Percentiles rank a stretch among this genome's conserved stretches.
These are phyloP conservation scores for Geotrichum klebahnii DNA, from an alignment of 1,139 yeast genomes.

Conservation along the genomic window DNA sequence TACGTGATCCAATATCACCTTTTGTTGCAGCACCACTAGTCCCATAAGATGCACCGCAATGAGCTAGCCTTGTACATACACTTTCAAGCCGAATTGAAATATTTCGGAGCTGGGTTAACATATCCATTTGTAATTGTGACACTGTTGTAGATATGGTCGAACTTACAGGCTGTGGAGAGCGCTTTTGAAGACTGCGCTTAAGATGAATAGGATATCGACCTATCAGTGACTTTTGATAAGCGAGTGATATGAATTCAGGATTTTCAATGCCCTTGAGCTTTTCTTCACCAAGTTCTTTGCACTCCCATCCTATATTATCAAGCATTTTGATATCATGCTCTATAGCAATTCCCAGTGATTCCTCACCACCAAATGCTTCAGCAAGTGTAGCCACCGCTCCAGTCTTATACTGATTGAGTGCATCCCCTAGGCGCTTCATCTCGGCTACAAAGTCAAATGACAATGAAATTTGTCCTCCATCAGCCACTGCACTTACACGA, in stretches of 20 bases:
- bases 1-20: background rate
- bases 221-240: constrained; percentile 53
- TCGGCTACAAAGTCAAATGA: constrained; percentile 78
- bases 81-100: constrained; percentile 15
- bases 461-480: constrained; percentile 91
- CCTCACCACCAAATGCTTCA: constrained; percentile 61
- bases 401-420: constrained; percentile 40
- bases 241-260: constrained; percentile 78
- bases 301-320: constrained; percentile 63
- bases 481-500: constrained; percentile 89
- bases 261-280: constrained; percentile 92
- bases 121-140: constrained; percentile 12
- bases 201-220: constrained; percentile 20
- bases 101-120: constrained; percentile 6
- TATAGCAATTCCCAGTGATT: constrained; percentile 57
- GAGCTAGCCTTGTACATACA: constrained; percentile 10
- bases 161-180: constrained; percentile 6
- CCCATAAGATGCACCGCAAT: background rate
- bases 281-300: constrained; percentile 73
- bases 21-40: background rate
- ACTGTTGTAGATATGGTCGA: background rate
- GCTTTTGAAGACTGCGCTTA: constrained; percentile 8
- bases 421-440: constrained; percentile 53
- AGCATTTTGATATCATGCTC: constrained; percentile 65
- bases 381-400: constrained; percentile 39